A percentile compares a stretch with the other conserved stretches of the same genome.
Evolutionary conservation across 306 rosid species (phyloP).

Genomic region (Herpetospermum pedunculosum): DNA sequence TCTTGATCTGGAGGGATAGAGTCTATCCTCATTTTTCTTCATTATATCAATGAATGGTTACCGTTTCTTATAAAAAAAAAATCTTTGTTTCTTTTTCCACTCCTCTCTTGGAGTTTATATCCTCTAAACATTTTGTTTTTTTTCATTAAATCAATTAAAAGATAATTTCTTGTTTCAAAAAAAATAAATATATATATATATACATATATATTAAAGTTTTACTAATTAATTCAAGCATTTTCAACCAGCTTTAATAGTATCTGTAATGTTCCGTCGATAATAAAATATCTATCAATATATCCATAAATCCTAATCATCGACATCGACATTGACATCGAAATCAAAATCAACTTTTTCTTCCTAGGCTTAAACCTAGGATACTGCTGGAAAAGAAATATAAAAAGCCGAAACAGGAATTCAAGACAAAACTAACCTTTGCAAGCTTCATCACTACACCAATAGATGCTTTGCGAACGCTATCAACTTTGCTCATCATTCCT

Average conservation of each 20-base stretch:
- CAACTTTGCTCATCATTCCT: slow-evolving; percentile 93
- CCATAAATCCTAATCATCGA: neutral
- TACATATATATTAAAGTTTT: neutral
- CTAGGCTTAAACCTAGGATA: neutral
- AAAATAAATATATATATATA: too few relatives aligned
- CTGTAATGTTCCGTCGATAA: neutral
- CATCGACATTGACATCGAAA: too few relatives aligned
- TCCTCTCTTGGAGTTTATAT: too few relatives aligned
- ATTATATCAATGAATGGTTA: too few relatives aligned
- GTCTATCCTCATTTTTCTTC: too few relatives aligned
- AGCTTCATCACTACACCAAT: slow-evolving; percentile 88
- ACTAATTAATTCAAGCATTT: neutral
- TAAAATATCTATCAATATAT: neutral
- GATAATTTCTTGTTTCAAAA: neutral
- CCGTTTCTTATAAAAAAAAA: too few relatives aligned
- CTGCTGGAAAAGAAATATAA: neutral
- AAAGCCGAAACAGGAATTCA: neutral
- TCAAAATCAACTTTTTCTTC: neutral
- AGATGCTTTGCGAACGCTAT: slow-evolving; percentile 74
- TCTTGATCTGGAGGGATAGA: too few relatives aligned
- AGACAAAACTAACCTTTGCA: slow-evolving; percentile 57
- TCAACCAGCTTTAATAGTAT: neutral
- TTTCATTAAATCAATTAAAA: neutral
- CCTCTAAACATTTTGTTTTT: neutral
- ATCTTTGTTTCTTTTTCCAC: too few relatives aligned